Evolutionary conservation across 495 filamentous ascomycete species (phyloP), one percentile per base, ranked within the genome.

Genomic region (Hypoxylon intermedium): DNA sequence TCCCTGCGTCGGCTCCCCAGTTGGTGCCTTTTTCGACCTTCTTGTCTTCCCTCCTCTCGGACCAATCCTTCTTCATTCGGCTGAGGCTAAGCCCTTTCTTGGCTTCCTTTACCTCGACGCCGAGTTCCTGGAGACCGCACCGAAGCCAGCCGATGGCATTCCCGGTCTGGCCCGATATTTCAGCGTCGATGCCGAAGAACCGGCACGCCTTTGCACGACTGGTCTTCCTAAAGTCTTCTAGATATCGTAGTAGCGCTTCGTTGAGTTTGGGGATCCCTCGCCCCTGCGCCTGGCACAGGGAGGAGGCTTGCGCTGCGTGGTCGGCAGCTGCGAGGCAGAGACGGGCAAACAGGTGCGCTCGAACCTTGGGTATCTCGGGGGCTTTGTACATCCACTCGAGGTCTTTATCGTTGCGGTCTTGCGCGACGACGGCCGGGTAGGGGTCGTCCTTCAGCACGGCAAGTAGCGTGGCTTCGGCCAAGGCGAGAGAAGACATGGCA

Each of bases 391-490:
- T 96, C 92, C 92, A 97, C 62, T 95, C 92, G 28, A 82, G 88
- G 71, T 92, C 89, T 58, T 89, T 85, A 21, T 85, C 82, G 65
- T 94, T 92, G 26, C 90, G 81, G 41, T 85, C 83, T 52, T 91
- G 88, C 9, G 89, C 84, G 24, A 91, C 87, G 11, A 84, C 83
- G 2, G 86, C 85, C 0, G 94, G 86, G 65, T 98, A 97, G 0
- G 93, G 91, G 67, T 98, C 94, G 63, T 97, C 93, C 65, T 96
- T 97, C 23, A 93, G 73, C 0, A 97, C 91, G 2, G 91, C 89
- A 1, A 97, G 79, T 5, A 98, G 82, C 0, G 93, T 97, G 0
- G 94, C 93, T 70, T 96, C 92, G 0, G 91, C 89, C 9, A 95
- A 75, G 0, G 92, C 87, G 5, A 97, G 80, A 1, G 82, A 82